A percentile compares a stretch with the other conserved stretches of the same genome.
Conservation (phyloP, 2,329 filamentous ascomycete species). For the Alternaria brassicicola region DNA sequence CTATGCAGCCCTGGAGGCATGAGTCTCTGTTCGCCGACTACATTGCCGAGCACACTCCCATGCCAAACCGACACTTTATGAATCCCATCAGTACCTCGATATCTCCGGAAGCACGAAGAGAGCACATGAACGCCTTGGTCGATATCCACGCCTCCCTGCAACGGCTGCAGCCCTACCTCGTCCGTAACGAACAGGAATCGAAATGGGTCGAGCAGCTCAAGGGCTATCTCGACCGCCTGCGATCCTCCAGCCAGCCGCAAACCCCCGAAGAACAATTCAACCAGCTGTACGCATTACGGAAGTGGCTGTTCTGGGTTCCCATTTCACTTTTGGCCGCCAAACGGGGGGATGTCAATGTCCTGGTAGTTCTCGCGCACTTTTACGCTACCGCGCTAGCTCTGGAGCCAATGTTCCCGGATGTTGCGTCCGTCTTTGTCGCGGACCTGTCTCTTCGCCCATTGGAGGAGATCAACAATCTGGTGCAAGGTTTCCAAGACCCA, state of each 20-base stretch:
- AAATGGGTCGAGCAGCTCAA: conserved; percentile 58
- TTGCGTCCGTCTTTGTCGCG: conserved; percentile 80
- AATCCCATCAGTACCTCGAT: conserved; percentile 71
- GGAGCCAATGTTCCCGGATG: conserved; percentile 89
- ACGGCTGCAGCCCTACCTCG: conserved; percentile 52
- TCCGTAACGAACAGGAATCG: conserved; percentile 53
- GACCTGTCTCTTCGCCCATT: conserved; percentile 76
- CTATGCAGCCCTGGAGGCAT: conserved; percentile 90
- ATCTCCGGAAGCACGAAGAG: conserved; percentile 61
- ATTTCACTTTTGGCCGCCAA: conserved; percentile 80
- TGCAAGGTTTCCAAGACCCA: conserved; percentile 58
- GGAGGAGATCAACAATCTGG: conserved; percentile 81
- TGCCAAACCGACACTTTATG: conserved; percentile 51
- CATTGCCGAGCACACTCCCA: conserved; percentile 72
- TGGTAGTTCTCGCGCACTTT: conserved; percentile 87
- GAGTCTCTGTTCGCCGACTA: conserved; percentile 85
- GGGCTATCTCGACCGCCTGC: conserved; percentile 55
- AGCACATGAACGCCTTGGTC: conserved; percentile 59
- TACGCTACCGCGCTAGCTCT: conserved; percentile 87
- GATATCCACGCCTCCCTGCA: conserved; percentile 52
- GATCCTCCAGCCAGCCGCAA: conserved; percentile 50
- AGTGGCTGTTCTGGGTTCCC: conserved; percentile 96
- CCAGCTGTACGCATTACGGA: conserved; percentile 82
- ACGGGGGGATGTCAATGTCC: conserved; percentile 74
- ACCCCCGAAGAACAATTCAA: conserved; percentile 83